Base-by-base conservation (phyloP, 2,329 filamentous ascomycete species). In the Blastomyces gilchristii region DNA sequence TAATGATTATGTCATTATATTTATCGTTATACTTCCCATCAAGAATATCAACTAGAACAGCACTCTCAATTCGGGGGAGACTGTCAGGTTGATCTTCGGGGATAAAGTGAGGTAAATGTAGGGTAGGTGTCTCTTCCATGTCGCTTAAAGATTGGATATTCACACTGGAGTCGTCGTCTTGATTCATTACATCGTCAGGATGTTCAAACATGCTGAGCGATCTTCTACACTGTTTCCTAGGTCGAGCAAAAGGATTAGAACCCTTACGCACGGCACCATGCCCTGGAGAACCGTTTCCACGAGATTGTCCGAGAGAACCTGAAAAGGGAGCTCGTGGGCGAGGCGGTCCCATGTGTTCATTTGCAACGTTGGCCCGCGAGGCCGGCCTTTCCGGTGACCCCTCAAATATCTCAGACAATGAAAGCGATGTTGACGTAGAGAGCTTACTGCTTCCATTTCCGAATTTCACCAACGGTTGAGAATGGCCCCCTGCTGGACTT, bases 171-270 rank as follows among this genome's bases (percentile, higher is more conserved):
- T 87, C 80, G 74, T 91, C 66, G 11, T 66, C 91, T 63, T 87
- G 81, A 77, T 90, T 91, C 79, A 96, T 89, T 62, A 97, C 82
- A 72, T 97, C 94, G 68, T 85, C 89, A 3, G 92, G 89, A 73
- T 89, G 86, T 78, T 97, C 93, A 77, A 96, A 99, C 94, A 99
- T 99, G 82, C 94, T 97, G 72, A 97, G 79, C 31, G 93, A 96
- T 68, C 94, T 87, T 65, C 94, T 87, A 72, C 93, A 93, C 74
- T 94, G 90, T 72, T 96, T 96, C 68, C 92, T 85, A 54, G 89
- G 89, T 65, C 91, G 86, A 69, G 86, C 80, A 68, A 89, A 84
- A 63, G 83, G 88, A 74, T 87, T 91, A 58, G 84, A 88, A 71
- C 79, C 82, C 68, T 92, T 90, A 67, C 91, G 86, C 63, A 87